A percentile compares a stretch with the other conserved stretches of the same genome.
These are phyloP conservation scores for Alternaria dauci DNA, from an alignment of 2,329 filamentous ascomycete species.

Conservation along the genomic window DNA sequence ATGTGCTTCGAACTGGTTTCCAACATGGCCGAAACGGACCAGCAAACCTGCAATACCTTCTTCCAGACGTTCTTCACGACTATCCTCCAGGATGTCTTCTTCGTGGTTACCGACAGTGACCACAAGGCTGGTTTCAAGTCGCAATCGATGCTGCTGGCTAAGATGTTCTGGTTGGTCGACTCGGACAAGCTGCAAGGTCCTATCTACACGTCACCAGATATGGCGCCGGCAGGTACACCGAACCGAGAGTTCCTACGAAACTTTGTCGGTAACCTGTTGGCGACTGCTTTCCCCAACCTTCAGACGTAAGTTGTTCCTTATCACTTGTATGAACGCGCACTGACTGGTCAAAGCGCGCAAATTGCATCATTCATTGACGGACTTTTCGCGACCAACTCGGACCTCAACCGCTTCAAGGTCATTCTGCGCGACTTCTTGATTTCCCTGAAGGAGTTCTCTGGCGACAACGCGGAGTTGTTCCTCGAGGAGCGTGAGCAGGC, in stretches of 20 bases:
- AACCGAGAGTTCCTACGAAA: constrained; percentile 91
- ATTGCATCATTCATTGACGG: constrained; percentile 90
- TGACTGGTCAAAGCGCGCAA: constrained; percentile 70
- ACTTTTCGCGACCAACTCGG: constrained; percentile 85
- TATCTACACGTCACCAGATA: constrained; percentile 79
- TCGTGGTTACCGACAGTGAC: constrained; percentile 94
- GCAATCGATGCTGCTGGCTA: constrained; percentile 89
- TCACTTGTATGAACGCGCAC: neutral
- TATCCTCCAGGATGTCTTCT: constrained; percentile 97
- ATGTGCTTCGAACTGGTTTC: constrained; percentile 98
- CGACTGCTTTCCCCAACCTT: constrained; percentile 92
- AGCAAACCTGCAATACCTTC: constrained; percentile 87
- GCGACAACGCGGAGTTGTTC: constrained; percentile 93
- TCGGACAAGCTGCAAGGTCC: constrained; percentile 90
- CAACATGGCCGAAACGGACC: constrained; percentile 94
- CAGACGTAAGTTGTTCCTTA: constrained; percentile 71
- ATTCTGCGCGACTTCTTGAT: constrained; percentile 97
- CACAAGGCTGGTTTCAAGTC: constrained; percentile 99
- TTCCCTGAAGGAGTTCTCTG: constrained; percentile 94
- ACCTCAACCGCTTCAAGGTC: constrained; percentile 93
- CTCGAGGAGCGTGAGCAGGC: constrained; percentile 94
- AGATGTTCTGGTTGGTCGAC: constrained; percentile 96
- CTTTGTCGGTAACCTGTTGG: constrained; percentile 84
- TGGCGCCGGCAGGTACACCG: constrained; percentile 81
- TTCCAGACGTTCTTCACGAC: constrained; percentile 98